Conservation (phyloP, 306 rosid genomes). For the Quercus aquifolioides region DNA sequence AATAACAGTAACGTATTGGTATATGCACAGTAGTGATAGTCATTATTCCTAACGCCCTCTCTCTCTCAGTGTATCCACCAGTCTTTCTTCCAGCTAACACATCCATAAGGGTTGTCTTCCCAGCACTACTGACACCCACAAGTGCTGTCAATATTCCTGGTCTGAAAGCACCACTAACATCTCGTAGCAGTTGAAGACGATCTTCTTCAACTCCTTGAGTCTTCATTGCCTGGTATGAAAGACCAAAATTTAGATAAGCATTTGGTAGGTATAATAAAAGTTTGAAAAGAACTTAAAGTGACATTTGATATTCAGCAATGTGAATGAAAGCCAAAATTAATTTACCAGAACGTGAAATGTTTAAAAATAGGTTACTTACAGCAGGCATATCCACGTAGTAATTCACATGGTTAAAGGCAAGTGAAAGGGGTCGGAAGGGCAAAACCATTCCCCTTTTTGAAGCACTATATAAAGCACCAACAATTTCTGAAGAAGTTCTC, state of each 20-base stretch:
- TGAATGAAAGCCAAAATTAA: not conserved
- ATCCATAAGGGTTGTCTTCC: slow-evolving; percentile 71
- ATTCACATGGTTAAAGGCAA: slow-evolving; percentile 61
- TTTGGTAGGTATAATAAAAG: not conserved
- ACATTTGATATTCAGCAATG: not conserved
- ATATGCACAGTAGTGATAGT: no score
- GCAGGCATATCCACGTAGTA: slow-evolving; percentile 76
- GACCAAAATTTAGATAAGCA: not conserved
- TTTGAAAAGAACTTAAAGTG: not conserved
- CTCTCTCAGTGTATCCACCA: slow-evolving; percentile 16
- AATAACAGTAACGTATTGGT: no score
- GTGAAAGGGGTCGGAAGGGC: slow-evolving; percentile 66
- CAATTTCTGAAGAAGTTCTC: slow-evolving; percentile 25
- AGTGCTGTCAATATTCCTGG: slow-evolving; percentile 64
- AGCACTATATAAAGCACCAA: slow-evolving; percentile 13
- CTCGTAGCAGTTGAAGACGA: slow-evolving; percentile 61
- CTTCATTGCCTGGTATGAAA: slow-evolving; percentile 59
- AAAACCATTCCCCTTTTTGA: slow-evolving; percentile 51
- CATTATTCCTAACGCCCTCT: no score
- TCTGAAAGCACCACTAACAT: slow-evolving; percentile 65
- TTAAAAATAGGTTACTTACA: slow-evolving; percentile 33
- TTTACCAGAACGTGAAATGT: not conserved
- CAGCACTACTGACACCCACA: slow-evolving; percentile 73
- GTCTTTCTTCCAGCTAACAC: slow-evolving; percentile 72
- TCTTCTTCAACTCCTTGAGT: slow-evolving; percentile 37